These are phyloP conservation scores for Angomonas deanei DNA, from an alignment of 208 protist species.

Conservation along the genomic window DNA sequence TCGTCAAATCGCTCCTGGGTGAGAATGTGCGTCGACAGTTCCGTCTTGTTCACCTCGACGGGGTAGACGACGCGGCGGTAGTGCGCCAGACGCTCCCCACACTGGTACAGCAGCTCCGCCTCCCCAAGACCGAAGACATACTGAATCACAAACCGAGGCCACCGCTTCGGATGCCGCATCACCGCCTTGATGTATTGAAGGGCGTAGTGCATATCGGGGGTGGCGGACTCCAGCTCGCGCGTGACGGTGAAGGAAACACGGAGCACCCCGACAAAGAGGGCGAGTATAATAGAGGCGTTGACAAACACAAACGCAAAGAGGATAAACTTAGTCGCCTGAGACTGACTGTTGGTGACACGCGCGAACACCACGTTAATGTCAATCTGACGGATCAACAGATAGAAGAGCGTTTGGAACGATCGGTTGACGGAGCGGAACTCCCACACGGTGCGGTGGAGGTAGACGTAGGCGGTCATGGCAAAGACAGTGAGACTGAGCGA, in stretches of 20 bases:
- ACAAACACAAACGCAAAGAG: constrained; percentile 27
- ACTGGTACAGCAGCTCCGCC: constrained; percentile 11
- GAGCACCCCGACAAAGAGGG: constrained; percentile 18
- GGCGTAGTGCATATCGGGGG: constrained; percentile 10
- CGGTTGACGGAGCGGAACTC: constrained; percentile 31
- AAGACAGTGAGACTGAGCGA: constrained; percentile 24
- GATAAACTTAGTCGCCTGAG: constrained; percentile 14
- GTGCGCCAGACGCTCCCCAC: constrained; percentile 1
- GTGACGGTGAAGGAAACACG: constrained; percentile 15
- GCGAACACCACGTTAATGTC: constrained; percentile 20
- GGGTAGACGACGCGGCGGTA: constrained; percentile 18
- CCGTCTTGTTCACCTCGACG: constrained; percentile 4
- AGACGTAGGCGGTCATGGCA: constrained; percentile 21
- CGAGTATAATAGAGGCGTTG: constrained; percentile 12
- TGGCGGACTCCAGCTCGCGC: constrained; percentile 4
- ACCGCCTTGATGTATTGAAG: not conserved
- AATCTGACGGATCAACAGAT: constrained; percentile 36
- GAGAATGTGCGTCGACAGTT: constrained; percentile 10
- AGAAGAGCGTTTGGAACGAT: constrained; percentile 23
- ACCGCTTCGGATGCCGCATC: constrained; percentile 7
- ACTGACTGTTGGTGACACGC: not conserved
- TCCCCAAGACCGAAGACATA: constrained; percentile 10
- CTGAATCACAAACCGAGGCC: constrained; percentile 1
- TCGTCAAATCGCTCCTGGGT: constrained; percentile 10
- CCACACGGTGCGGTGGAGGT: constrained; percentile 23